These are phyloP conservation scores for Wickerhamomyces sp. DNA, from an alignment of 1,139 yeast species.

Conservation along the genomic window DNA sequence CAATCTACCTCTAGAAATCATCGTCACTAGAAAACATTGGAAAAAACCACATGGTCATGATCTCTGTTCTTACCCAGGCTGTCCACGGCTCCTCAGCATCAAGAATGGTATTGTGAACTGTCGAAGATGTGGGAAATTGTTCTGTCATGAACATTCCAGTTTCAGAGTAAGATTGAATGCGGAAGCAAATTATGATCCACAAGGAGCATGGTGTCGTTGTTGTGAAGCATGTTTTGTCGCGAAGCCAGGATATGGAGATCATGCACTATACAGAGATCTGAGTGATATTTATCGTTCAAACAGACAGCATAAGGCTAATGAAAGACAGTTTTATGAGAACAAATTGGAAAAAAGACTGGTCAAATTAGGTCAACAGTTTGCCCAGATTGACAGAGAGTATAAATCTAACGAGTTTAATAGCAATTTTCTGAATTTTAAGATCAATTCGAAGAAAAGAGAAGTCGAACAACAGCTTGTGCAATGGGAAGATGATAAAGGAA, in stretches of 20 bases:
- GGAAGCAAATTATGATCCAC: slow-evolving; percentile 42
- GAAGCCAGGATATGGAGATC: slow-evolving; percentile 50
- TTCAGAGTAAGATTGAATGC: slow-evolving; percentile 42
- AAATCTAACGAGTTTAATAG: slow-evolving; percentile 11
- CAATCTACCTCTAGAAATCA: slow-evolving; percentile 19
- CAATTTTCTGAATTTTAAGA: slow-evolving; percentile 14
- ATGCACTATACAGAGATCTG: slow-evolving; percentile 38
- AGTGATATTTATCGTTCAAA: slow-evolving; percentile 37
- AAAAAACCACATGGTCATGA: slow-evolving; percentile 38
- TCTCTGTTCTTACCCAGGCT: slow-evolving; percentile 33
- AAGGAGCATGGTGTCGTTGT: slow-evolving; percentile 66
- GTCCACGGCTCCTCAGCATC: slow-evolving; percentile 38
- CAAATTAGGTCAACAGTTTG: slow-evolving; percentile 31
- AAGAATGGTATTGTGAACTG: slow-evolving; percentile 56
- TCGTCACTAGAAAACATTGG: slow-evolving; percentile 60
- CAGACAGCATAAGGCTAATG: slow-evolving; percentile 36
- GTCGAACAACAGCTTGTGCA: slow-evolving; percentile 51
- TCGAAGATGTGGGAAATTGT: slow-evolving; percentile 67
- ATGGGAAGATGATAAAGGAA: slow-evolving; percentile 61
- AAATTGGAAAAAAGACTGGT: slow-evolving; percentile 62
- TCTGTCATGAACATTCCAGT: slow-evolving; percentile 53
- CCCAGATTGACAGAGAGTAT: slow-evolving; percentile 19
- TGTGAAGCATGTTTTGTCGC: slow-evolving; percentile 56
- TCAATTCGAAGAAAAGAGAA: slow-evolving; percentile 25
- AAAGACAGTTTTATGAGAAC: slow-evolving; percentile 43